phyloP scores from a whole-genome alignment of 2,329 filamentous ascomycete genomes.

The Stemphylium beticola region DNA sequence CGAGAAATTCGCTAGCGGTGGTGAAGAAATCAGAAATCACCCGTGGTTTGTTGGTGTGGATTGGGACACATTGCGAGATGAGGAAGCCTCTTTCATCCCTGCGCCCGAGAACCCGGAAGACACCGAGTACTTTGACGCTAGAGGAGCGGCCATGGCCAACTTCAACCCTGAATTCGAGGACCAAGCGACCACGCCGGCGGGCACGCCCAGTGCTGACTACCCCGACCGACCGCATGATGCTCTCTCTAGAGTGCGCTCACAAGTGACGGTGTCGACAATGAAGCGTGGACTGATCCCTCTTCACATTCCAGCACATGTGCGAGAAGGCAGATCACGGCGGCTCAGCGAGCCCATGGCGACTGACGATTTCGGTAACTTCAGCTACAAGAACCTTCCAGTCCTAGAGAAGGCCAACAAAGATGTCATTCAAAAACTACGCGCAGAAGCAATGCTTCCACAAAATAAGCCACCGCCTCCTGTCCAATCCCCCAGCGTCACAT shows the following conservation, averaged over 20 bases:
- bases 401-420: constrained; percentile 99
- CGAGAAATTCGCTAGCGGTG: constrained; percentile 82
- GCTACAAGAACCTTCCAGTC: constrained; percentile 96
- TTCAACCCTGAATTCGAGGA: constrained; percentile 97
- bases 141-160: constrained; percentile 88
- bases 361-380: constrained; percentile 95
- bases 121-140: constrained; percentile 94
- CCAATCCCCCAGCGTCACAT: constrained; percentile 53
- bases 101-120: constrained; percentile 93
- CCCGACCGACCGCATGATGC: constrained; percentile 93
- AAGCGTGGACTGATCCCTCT: constrained; percentile 94
- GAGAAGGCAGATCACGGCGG: constrained; percentile 84
- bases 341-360: constrained; percentile 86
- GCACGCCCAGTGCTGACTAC: constrained; percentile 76
- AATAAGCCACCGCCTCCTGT: constrained; percentile 55
- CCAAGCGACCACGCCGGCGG: constrained; percentile 74
- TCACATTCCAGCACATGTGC: constrained; percentile 94
- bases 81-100: constrained; percentile 94
- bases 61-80: constrained; percentile 90
- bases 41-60: constrained; percentile 86
- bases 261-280: constrained; percentile 78
- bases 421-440: constrained; percentile 92
- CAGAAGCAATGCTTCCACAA: constrained; percentile 81
- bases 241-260: constrained; percentile 83
- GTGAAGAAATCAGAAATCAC: constrained; percentile 88